phyloP scores from a whole-genome alignment of 129 eudicot species.

The Ambrosia artemisiifolia region DNA sequence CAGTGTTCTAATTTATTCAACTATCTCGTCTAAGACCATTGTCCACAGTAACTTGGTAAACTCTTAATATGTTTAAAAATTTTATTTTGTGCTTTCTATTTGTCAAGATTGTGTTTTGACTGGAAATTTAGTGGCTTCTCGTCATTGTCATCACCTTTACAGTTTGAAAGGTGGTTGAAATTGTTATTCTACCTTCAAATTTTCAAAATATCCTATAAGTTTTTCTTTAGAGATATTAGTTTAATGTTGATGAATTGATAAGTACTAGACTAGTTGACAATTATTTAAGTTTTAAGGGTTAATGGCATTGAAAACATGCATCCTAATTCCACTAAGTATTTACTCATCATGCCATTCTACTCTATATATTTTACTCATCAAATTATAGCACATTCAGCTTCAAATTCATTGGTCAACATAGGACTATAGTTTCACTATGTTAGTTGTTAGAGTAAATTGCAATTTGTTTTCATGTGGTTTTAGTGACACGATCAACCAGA shows the following conservation, averaged over 20 bases:
- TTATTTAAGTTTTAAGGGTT: no score
- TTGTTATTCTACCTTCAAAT: no score
- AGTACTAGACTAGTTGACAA: neutral
- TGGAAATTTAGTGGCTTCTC: conserved; percentile 13
- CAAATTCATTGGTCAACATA: no score
- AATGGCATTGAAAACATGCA: no score
- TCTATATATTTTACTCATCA: no score
- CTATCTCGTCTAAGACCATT: conserved; percentile 9
- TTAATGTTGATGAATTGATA: neutral
- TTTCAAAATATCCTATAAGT: neutral
- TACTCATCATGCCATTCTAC: no score
- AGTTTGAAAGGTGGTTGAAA: neutral
- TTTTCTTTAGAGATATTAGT: neutral
- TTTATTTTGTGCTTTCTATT: neutral
- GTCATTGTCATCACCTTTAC: neutral
- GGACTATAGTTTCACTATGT: no score
- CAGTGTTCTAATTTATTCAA: conserved; percentile 18
- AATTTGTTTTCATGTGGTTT: no score
- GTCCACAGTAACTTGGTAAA: neutral
- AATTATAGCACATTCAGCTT: no score
- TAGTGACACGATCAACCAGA: no score
- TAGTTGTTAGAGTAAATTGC: no score
- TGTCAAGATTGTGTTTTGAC: conserved; percentile 15
- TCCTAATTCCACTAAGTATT: no score
- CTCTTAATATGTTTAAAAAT: neutral